Percentiles rank a stretch among this genome's conserved stretches.
Conservation (phyloP, 306 rosid species). For the Hippophae tibetana region DNA sequence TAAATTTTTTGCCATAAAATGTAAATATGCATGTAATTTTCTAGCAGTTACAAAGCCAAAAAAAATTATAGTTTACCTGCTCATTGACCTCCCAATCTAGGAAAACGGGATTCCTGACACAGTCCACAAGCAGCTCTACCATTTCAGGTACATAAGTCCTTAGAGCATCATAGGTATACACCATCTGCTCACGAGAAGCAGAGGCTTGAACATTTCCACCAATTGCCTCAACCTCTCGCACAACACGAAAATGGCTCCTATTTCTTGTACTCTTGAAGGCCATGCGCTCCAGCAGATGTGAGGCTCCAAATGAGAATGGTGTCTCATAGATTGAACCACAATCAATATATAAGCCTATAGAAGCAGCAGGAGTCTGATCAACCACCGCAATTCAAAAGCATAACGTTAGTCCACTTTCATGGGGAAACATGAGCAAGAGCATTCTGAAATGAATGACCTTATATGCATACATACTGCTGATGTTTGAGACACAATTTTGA, state of each 20-base stretch:
- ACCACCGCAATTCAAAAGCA: constrained; percentile 15
- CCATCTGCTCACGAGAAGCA: constrained; percentile 89
- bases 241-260: constrained; percentile 74
- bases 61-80: constrained; percentile 39
- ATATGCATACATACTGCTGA: constrained; percentile 37
- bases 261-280: constrained; percentile 84
- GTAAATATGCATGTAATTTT: background rate
- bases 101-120: constrained; percentile 68
- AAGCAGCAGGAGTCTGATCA: constrained; percentile 64
- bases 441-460: background rate
- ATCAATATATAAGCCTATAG: constrained; percentile 69
- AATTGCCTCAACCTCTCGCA: constrained; percentile 88
- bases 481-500: constrained; percentile 68
- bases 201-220: constrained; percentile 87
- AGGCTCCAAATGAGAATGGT: constrained; percentile 57
- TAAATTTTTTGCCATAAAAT: background rate
- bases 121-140: constrained; percentile 85
- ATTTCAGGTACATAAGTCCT: constrained; percentile 83
- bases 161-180: constrained; percentile 76
- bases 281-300: constrained; percentile 81
- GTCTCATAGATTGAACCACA: constrained; percentile 81
- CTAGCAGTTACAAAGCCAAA: background rate
- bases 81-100: constrained; percentile 95
- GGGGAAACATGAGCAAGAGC: background rate
- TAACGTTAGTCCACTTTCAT: background rate